These are phyloP conservation scores for Oryza meridionalis DNA, from an alignment of 176 grass and related monocot genomes.

Conservation along the genomic window DNA sequence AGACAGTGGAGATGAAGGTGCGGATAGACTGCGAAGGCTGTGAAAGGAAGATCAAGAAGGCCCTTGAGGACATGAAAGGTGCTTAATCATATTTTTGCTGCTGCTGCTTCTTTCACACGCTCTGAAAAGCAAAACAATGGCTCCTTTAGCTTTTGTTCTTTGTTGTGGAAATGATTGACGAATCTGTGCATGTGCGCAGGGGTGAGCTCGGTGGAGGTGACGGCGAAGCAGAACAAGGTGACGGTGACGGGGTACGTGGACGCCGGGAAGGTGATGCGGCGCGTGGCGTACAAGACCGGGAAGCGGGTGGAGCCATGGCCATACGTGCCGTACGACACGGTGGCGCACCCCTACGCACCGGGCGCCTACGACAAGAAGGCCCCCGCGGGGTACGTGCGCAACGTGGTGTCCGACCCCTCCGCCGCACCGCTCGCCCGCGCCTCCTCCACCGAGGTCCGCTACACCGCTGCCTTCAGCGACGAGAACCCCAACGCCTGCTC, in stretches of 20 bases:
- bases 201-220: constrained; percentile 63
- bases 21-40: constrained; percentile 95
- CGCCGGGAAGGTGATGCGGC: too few species aligned
- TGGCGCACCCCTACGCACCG: too few species aligned
- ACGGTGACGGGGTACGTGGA: too few species aligned
- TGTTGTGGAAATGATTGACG: neutral
- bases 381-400: constrained; percentile 34
- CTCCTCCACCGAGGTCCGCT: constrained; percentile 66
- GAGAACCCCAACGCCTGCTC: constrained; percentile 88
- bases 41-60: constrained; percentile 81
- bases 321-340: too few species aligned
- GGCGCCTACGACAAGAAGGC: too few species aligned
- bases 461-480: constrained; percentile 77
- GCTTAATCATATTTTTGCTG: neutral
- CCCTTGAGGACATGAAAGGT: constrained; percentile 69
- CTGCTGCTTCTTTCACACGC: neutral
- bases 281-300: too few species aligned
- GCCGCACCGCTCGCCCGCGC: constrained; percentile 70
- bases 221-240: neutral
- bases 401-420: constrained; percentile 60
- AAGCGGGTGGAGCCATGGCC: too few species aligned
- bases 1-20: constrained; percentile 97
- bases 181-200: constrained; percentile 36
- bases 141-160: neutral
- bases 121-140: neutral